Evolutionary conservation across 257 asterid genomes (phyloP).

Genomic region (Ocimum tenuiflorum): DNA sequence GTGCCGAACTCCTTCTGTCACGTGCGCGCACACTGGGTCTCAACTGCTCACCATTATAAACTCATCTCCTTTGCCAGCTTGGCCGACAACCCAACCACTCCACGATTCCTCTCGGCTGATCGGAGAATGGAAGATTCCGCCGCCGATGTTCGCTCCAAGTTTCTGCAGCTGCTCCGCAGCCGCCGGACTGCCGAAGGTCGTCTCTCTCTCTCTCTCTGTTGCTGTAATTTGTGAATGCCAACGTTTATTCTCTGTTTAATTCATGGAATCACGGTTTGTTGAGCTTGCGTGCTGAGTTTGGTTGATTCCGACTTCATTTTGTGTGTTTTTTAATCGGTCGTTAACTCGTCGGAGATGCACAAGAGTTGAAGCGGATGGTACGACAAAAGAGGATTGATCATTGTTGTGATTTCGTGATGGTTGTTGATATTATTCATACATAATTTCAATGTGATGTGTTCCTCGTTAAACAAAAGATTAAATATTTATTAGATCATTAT

Average conservation of each 20-base stretch:
- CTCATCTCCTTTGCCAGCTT: not conserved
- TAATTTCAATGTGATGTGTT: not conserved
- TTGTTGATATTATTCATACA: too few relatives aligned
- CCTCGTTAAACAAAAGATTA: not conserved
- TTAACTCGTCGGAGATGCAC: too few relatives aligned
- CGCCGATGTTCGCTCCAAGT: constrained; percentile 42
- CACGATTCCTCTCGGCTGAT: constrained; percentile 12
- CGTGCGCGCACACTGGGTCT: constrained; percentile 26
- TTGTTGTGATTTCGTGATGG: too few relatives aligned
- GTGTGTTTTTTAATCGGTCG: too few relatives aligned
- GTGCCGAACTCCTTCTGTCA: constrained; percentile 20
- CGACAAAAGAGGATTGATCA: too few relatives aligned
- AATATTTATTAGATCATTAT: not conserved
- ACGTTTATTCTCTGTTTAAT: too few relatives aligned
- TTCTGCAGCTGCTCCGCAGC: constrained; percentile 52
- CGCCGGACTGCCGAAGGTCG: constrained; percentile 63
- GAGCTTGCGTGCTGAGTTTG: too few relatives aligned
- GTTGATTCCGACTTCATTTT: too few relatives aligned
- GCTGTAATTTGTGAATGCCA: too few relatives aligned
- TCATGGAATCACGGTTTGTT: too few relatives aligned
- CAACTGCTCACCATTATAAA: constrained; percentile 18
- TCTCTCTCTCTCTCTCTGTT: not conserved
- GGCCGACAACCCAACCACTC: constrained; percentile 17
- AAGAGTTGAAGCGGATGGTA: too few relatives aligned
- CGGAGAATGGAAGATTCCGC: constrained; percentile 31